Evolutionary conservation across 805 yeast genomes (phyloP), one percentile per base, ranked within the genome.

Genomic region (Kodamaea hsintzibuensis): DNA sequence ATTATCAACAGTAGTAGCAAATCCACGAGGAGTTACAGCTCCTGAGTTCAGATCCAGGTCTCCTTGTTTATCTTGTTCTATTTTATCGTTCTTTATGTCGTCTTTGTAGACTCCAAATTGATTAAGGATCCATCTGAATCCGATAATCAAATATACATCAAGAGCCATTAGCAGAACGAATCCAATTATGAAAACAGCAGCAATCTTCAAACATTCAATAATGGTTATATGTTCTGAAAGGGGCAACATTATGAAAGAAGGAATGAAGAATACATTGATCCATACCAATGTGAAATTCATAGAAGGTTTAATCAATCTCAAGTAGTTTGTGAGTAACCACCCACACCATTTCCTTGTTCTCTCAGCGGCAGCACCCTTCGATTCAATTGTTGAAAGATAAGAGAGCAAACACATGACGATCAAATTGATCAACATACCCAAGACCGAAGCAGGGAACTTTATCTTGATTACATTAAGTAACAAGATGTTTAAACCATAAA

Each of bases 241-340:
- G 0, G 93, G 93, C 35, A 88, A 75, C 0, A 85, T 80, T 38
- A 88, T 82, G 63, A 89, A 88, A 0, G 91, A 84, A 0, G 95
- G 93, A 0, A 89, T 83, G 74, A 88, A 89, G 63, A 85, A 87
- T 5, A 86, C 79, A 64, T 86, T 87, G 69, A 89, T 89, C 93
- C 95, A 88, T 52, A 86, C 77, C 49, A 88, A 73, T 1, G 86
- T 76, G 65, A 87, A 86, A 56, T 87, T 86, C 71, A 81, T 80
- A 13, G 90, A 82, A n/a, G 86, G 80, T 48, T 85, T 83, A 48
- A 85, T 68, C 10, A 75, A 35, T 42, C 57, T 59, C 40, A 76
- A 61, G 52, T 76, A 75, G 48, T 65, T 58, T 13, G 67, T 65
- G 27, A 74, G 58, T 1, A 67, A 37, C 62, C 68, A 62, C 1